Base-by-base conservation (phyloP, 257 asterid genomes). In the Apocynum venetum region DNA sequence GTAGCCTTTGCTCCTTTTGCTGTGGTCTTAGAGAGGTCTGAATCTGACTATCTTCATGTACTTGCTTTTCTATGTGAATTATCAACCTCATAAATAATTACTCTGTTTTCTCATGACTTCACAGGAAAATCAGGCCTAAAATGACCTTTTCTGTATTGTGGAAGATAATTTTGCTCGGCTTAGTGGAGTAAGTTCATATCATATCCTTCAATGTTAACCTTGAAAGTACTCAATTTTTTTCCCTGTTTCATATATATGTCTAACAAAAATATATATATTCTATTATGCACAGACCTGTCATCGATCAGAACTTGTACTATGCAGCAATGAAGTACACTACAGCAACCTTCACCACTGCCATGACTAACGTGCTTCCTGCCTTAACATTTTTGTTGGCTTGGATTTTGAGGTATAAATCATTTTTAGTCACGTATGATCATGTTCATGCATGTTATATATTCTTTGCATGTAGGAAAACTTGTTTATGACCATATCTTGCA, bases 61-160 rank as follows among this genome's bases (percentile, higher is more conserved):
- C 4, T 59, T 19, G 19, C 11, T 31, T 43, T 38, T 12, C 0
- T 15, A 6, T 6, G 12, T 5, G 40, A 19, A 36, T 12, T 20
- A 41, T 20, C 31, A 53, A 47, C 3, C 12, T 71, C 15, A n/a
- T 11, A 25, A 25, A 25, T 8, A 7, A 35, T 41, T 31, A 70
- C 79, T 71, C 0, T 11, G 1, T 6, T 73, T 40, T 40, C 68
- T 70, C 10, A 4, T 74, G 67, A 55, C 53, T 67, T 14, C 51
- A 67, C 91, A 93, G 98, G 94, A 93, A 93, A 87, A 84, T 85
- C 77, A 88, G 98, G 91, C 94, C 98, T 57, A 85, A 56, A 71
- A 88, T 93, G 94, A 93, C 93, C 0, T n/a, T 89, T 65, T 77
- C 92, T 4, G 59, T 91, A 17, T 47, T 90, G 73, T 84, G 53